Evolutionary conservation across 2,329 filamentous ascomycete species (phyloP), one percentile per base, ranked within the genome.

Genomic region (Thielaviopsis ethacetica): DNA sequence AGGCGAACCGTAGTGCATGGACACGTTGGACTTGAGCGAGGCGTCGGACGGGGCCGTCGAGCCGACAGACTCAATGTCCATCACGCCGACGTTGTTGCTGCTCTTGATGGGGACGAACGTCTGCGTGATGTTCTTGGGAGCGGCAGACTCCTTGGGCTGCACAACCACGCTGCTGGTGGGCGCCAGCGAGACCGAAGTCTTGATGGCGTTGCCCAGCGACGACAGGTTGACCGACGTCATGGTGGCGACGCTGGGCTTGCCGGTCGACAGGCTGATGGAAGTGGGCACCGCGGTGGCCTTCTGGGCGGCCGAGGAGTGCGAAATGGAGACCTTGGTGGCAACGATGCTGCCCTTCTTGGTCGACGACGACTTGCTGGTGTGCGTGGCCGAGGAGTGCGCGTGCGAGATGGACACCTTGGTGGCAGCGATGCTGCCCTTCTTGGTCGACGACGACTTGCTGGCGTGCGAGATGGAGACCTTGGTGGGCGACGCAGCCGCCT

Each of bases 101-200:
- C 59, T 57, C 54, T 65, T 63, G 58, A 60, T 59, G 13, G 65
- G 65, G 6, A 64, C 57, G 19, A 65, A 62, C 54, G 62, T 64
- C 57, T 61, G 27, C 34, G 60, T 63, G 59, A 54, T 34, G 54
- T 53, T 59, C 17, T 52, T 51, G 53, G 34, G 56, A 3, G 30
- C 21, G 10, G 54, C 38, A 1, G 44, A 41, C 1, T 38, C 19
- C 41, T 53, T 26, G 12, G 53, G 53, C 30, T 56, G 44, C 2
- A 49, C 3, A 4, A 49, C n/a, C n/a, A n/a, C 21, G 44, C 44
- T 49, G 44, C 5, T 10, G n/a, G 44, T 49, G 44, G 44, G 44
- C 1, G 44, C 44, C 44, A 49, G 44, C 2, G 44, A 49, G n/a
- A 49, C 2, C 44, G n/a, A 49, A 2, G 44, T 49, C 44, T 49